A percentile compares a stretch with the other conserved stretches of the same genome.
Conservation (phyloP, 1,284 basidiomycete genomes). For the Pisolithus thermaeus region DNA sequence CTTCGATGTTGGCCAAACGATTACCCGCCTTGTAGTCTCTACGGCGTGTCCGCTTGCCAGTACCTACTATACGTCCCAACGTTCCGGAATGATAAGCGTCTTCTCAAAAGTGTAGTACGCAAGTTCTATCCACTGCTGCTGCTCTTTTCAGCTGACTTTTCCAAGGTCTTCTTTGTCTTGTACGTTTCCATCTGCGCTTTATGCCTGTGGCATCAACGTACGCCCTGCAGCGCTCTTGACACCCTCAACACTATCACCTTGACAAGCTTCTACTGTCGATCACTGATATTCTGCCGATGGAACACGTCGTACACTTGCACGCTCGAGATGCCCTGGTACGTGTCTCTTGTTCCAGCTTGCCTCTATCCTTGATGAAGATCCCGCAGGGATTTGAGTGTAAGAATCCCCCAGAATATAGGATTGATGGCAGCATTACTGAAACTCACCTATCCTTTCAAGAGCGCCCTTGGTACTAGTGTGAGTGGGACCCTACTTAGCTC, state of each 20-base stretch:
- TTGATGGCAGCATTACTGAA: neutral
- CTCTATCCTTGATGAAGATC: neutral
- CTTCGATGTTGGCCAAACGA: neutral
- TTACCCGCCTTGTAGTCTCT: constrained; percentile 4
- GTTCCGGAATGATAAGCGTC: constrained; percentile 7
- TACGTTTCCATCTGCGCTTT: neutral
- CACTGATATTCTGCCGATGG: neutral
- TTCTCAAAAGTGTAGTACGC: constrained; percentile 8
- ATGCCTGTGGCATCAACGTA: neutral
- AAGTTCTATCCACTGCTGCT: neutral
- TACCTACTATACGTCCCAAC: constrained; percentile 6
- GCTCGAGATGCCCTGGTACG: neutral
- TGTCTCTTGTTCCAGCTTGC: no score
- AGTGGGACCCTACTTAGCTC: neutral
- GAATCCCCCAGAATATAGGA: neutral
- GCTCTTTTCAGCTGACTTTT: neutral
- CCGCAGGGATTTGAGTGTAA: neutral
- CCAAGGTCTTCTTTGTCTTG: neutral
- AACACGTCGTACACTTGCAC: neutral
- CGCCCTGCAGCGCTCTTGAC: neutral
- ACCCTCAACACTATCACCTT: neutral
- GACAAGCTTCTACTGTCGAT: neutral
- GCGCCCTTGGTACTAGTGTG: neutral
- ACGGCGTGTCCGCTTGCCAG: constrained; percentile 9
- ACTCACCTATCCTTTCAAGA: neutral